Evolutionary conservation across 495 filamentous ascomycete species (phyloP).

Genomic region (Aspergillus cavernicola): DNA sequence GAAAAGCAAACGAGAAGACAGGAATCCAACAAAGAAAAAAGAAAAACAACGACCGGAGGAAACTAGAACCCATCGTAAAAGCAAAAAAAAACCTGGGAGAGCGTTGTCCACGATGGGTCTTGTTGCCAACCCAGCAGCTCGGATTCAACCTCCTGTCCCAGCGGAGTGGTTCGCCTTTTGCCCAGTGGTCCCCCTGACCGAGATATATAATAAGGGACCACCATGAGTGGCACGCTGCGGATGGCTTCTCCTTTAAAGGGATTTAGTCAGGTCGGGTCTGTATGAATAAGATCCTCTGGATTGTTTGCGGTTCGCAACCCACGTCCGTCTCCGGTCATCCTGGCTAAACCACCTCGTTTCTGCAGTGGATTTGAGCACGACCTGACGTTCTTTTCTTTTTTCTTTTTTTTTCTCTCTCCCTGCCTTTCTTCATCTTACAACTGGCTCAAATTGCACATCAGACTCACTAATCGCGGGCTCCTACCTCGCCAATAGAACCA

Average conservation of each 20-base stretch:
- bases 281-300: background rate
- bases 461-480: background rate
- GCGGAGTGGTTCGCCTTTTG: constrained; percentile 13
- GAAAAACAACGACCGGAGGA: constrained; percentile 7
- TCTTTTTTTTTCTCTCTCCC: background rate
- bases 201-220: constrained; percentile 8
- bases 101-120: background rate
- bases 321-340: constrained; percentile 11
- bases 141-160: constrained; percentile 16
- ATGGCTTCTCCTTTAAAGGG: background rate
- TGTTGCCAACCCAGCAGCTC: constrained; percentile 8
- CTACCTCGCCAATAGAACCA: background rate
- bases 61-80: constrained; percentile 13
- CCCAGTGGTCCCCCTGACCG: constrained; percentile 13
- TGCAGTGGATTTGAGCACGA: constrained; percentile 1
- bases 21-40: constrained; percentile 18
- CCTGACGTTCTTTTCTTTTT: constrained; percentile 5
- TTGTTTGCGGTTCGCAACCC: constrained; percentile 10
- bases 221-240: background rate
- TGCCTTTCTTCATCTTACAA: background rate
- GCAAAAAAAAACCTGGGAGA: constrained; percentile 4
- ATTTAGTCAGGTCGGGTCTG: background rate
- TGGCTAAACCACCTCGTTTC: constrained; percentile 3
- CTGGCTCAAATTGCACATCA: background rate
- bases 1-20: constrained; percentile 14